phyloP scores from a whole-genome alignment of 345 rosid genomes.

The Salix purpurea region DNA sequence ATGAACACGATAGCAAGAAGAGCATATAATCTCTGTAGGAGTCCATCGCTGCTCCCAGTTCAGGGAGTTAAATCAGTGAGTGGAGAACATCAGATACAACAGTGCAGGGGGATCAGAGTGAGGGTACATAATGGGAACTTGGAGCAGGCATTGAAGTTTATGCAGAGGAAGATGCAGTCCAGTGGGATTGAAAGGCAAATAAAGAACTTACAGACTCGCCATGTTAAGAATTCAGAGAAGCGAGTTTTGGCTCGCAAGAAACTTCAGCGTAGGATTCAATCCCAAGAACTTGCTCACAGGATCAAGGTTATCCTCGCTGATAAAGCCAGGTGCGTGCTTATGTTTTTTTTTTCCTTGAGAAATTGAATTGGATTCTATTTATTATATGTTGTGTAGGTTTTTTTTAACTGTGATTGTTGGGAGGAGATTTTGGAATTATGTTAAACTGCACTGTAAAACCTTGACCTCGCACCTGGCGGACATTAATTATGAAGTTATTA shows the following conservation, averaged over 20 bases:
- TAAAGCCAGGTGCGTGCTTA: slow-evolving; percentile 18
- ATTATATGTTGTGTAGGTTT: neutral
- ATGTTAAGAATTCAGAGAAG: slow-evolving; percentile 90
- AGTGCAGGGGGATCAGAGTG: slow-evolving; percentile 79
- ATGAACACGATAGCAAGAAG: slow-evolving; percentile 26
- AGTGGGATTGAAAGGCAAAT: slow-evolving; percentile 90
- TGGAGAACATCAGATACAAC: slow-evolving; percentile 38
- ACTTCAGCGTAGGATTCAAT: slow-evolving; percentile 57
- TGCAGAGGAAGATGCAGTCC: slow-evolving; percentile 81
- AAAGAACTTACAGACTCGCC: slow-evolving; percentile 56
- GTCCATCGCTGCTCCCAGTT: slow-evolving; percentile 17
- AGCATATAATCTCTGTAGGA: slow-evolving; percentile 2
- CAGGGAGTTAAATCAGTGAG: slow-evolving; percentile 8
- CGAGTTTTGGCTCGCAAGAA: slow-evolving; percentile 76
- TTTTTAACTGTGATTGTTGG: neutral
- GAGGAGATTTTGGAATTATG: too few relatives aligned
- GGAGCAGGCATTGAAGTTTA: slow-evolving; percentile 52
- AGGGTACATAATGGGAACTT: slow-evolving; percentile 59
- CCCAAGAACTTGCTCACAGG: slow-evolving; percentile 72
- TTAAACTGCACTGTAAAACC: too few relatives aligned
- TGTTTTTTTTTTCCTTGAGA: neutral
- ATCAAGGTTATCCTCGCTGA: slow-evolving; percentile 51
- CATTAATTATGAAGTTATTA: too few relatives aligned
- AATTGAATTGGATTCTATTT: too few relatives aligned
- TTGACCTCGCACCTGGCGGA: too few relatives aligned